Percentiles rank a stretch among this genome's conserved stretches.
Conservation (phyloP, 495 filamentous ascomycete species). For the Rhizodiscina lignyota region DNA sequence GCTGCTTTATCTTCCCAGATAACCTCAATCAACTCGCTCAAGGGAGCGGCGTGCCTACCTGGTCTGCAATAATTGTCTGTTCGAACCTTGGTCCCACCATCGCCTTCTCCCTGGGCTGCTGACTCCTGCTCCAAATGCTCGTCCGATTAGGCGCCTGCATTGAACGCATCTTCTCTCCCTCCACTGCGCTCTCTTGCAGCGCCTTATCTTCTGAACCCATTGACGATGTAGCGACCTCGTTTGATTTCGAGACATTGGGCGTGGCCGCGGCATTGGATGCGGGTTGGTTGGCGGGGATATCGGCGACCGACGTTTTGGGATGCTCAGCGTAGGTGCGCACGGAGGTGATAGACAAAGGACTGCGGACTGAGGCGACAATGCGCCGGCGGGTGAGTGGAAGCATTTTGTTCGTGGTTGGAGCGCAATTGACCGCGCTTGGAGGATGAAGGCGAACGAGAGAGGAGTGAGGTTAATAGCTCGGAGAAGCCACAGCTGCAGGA, state of each 20-base stretch:
- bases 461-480: no score
- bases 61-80: slow-evolving; percentile 79
- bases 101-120: slow-evolving; percentile 59
- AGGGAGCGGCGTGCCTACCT: slow-evolving; percentile 51
- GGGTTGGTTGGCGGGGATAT: slow-evolving; percentile 35
- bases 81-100: slow-evolving; percentile 94
- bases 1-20: background rate
- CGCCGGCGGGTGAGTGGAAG: no score
- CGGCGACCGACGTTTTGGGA: no score
- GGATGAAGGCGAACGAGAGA: no score
- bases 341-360: no score
- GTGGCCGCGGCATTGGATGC: slow-evolving; percentile 21
- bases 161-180: slow-evolving; percentile 39
- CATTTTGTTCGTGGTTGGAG: no score
- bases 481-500: no score
- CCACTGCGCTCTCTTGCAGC: slow-evolving; percentile 40
- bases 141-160: slow-evolving; percentile 79
- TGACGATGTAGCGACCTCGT: slow-evolving; percentile 37
- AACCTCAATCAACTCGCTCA: no score
- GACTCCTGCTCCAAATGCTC: slow-evolving; percentile 64
- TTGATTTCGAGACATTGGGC: slow-evolving; percentile 42
- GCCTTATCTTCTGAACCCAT: slow-evolving; percentile 24
- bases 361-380: no score
- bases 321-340: no score
- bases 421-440: no score